Evolutionary conservation across 768 basidiomycete genomes (phyloP).

Genomic region (Mycena kentingensis): DNA sequence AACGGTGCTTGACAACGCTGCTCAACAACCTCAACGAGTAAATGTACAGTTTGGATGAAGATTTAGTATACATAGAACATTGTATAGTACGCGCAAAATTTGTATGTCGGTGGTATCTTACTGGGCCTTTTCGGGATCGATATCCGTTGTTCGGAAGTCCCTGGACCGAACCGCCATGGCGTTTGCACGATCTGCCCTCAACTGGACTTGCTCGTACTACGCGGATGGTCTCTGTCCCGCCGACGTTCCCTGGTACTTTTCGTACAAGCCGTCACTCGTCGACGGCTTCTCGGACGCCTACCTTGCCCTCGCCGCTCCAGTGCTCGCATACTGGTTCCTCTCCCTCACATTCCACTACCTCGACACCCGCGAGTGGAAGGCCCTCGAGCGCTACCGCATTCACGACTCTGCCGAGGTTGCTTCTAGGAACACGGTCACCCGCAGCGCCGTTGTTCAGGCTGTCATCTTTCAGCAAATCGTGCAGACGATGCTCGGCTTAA

Average conservation of each 20-base stretch:
- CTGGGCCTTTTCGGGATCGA: background rate
- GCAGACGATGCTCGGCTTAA: constrained; percentile 75
- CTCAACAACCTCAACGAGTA: constrained; percentile 85
- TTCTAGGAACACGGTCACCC: constrained; percentile 72
- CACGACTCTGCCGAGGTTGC: constrained; percentile 85
- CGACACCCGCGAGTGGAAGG: constrained; percentile 75
- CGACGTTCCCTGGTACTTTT: constrained; percentile 59
- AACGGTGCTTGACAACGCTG: constrained; percentile 87
- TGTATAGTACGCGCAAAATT: constrained; percentile 19
- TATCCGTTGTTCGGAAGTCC: background rate
- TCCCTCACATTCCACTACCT: constrained; percentile 81
- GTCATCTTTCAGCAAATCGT: constrained; percentile 86
- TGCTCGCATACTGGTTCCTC: constrained; percentile 82
- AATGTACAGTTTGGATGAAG: constrained; percentile 26
- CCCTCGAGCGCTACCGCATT: constrained; percentile 82
- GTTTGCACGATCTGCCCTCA: constrained; percentile 29
- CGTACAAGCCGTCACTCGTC: constrained; percentile 47
- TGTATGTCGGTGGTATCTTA: constrained; percentile 6
- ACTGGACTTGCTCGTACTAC: constrained; percentile 39
- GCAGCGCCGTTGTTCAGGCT: constrained; percentile 69
- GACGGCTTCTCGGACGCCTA: constrained; percentile 66
- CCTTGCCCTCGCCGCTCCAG: constrained; percentile 71
- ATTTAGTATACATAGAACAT: constrained; percentile 1
- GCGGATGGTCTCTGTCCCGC: constrained; percentile 39
- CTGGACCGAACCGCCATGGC: constrained; percentile 4